phyloP scores from a whole-genome alignment of 768 basidiomycete genomes.

The Pleurotus salmoneostramineus region DNA sequence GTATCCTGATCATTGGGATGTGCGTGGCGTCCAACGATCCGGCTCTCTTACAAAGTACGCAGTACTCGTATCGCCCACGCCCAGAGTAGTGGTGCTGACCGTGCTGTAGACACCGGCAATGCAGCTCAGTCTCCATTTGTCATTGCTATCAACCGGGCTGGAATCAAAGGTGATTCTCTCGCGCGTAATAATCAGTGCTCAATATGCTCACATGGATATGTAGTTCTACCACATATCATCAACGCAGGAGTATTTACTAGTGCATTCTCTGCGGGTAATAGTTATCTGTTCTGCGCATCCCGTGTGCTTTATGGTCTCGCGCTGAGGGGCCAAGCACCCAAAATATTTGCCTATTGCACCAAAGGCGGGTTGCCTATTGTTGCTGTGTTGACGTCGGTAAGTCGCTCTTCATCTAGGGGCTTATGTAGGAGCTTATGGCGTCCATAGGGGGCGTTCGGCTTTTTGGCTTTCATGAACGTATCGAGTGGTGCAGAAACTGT shows the following conservation, averaged over 20 bases:
- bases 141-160: constrained; percentile 70
- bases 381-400: constrained; percentile 31
- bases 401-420: constrained; percentile 9
- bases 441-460: constrained; percentile 32
- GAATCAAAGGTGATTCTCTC: constrained; percentile 50
- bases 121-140: constrained; percentile 85
- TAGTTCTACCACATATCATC: constrained; percentile 62
- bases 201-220: not conserved
- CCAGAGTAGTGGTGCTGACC: too few species aligned
- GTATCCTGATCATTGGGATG: constrained; percentile 74
- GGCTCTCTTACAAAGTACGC: constrained; percentile 36
- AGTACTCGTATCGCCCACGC: too few species aligned
- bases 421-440: not conserved
- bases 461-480: constrained; percentile 65
- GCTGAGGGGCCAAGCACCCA: constrained; percentile 47
- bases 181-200: not conserved
- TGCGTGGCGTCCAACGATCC: constrained; percentile 68
- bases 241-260: constrained; percentile 71
- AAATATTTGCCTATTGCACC: constrained; percentile 38
- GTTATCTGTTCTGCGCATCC: constrained; percentile 53
- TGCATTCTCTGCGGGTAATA: constrained; percentile 72
- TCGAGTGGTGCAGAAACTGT: constrained; percentile 51
- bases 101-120: constrained; percentile 37
- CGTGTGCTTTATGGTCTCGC: constrained; percentile 52
- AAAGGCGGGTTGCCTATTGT: constrained; percentile 43